Conservation (phyloP, 345 rosid species). For the Clarkia xantiana region DNA sequence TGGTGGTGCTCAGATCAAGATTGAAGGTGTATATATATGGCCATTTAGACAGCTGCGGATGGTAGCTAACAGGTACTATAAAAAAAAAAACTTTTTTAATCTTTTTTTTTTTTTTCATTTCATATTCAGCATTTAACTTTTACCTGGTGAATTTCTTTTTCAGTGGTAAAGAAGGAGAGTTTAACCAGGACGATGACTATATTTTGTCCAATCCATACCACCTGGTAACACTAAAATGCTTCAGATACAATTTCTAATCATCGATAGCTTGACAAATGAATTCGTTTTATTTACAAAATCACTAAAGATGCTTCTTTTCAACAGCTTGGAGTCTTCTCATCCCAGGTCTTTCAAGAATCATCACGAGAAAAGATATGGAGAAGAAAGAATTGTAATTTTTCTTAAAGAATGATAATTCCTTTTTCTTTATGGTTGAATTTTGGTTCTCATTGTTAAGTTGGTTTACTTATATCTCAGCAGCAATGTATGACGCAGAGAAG, state of each 20-base stretch:
- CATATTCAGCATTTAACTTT: slow-evolving; percentile 3
- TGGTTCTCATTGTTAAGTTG: not conserved
- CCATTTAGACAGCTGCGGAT: slow-evolving; percentile 96
- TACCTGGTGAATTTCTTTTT: slow-evolving; percentile 13
- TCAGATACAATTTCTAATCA: not conserved
- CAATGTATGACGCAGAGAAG: slow-evolving; percentile 88
- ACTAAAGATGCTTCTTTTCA: slow-evolving; percentile 13
- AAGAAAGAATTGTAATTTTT: slow-evolving; percentile 55
- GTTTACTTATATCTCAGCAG: slow-evolving; percentile 18
- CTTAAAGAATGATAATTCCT: not conserved
- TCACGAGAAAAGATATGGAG: slow-evolving; percentile 62
- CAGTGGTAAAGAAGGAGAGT: slow-evolving; percentile 74
- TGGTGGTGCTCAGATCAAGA: slow-evolving; percentile 85
- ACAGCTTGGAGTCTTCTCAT: slow-evolving; percentile 96
- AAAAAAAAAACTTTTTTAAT: too few species aligned
- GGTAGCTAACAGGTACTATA: slow-evolving; percentile 79
- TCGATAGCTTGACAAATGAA: not conserved
- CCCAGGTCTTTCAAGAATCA: slow-evolving; percentile 93
- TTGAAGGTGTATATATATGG: slow-evolving; percentile 99
- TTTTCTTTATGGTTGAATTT: not conserved
- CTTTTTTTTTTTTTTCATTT: too few species aligned
- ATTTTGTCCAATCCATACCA: slow-evolving; percentile 90
- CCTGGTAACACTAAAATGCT: slow-evolving; percentile 38
- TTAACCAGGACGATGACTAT: slow-evolving; percentile 73
- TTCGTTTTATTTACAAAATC: not conserved